A percentile compares a stretch with the other conserved stretches of the same genome.
Evolutionary conservation across 768 basidiomycete species (phyloP).

Genomic region (Leucogyrophana mollusca): DNA sequence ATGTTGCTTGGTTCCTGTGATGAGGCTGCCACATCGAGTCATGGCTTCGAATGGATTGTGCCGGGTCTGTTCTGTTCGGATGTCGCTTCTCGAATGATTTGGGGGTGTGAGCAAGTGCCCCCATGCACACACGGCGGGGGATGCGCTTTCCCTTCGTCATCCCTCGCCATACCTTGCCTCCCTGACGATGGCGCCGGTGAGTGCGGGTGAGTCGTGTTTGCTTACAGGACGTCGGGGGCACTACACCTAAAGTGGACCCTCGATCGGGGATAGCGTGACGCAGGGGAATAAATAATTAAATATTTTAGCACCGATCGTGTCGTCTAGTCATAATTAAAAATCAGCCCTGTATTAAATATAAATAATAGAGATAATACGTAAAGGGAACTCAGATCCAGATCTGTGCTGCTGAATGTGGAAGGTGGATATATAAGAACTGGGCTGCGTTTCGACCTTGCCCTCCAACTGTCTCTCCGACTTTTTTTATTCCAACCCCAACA

Average conservation of each 20-base stretch:
- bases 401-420: slow-evolving; percentile 22
- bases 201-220: background rate
- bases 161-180: no score
- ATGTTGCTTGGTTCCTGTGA: no score
- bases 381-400: slow-evolving; percentile 20
- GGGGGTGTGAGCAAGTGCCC: no score
- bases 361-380: slow-evolving; percentile 25
- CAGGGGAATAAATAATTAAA: slow-evolving; percentile 8
- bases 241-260: background rate
- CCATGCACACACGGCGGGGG: no score
- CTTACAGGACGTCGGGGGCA: slow-evolving; percentile 2
- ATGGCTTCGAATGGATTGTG: no score
- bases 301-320: slow-evolving; percentile 18
- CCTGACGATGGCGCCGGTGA: no score
- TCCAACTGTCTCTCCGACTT: no score
- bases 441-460: no score
- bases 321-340: slow-evolving; percentile 35
- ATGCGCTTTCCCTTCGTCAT: no score
- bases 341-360: slow-evolving; percentile 20
- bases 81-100: no score
- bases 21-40: no score
- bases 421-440: slow-evolving; percentile 27
- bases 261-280: slow-evolving; percentile 7
- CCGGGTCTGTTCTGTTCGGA: no score
- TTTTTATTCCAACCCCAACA: background rate